These are phyloP conservation scores for Leccinum variicolor DNA, from an alignment of 768 basidiomycete species.

Conservation along the genomic window DNA sequence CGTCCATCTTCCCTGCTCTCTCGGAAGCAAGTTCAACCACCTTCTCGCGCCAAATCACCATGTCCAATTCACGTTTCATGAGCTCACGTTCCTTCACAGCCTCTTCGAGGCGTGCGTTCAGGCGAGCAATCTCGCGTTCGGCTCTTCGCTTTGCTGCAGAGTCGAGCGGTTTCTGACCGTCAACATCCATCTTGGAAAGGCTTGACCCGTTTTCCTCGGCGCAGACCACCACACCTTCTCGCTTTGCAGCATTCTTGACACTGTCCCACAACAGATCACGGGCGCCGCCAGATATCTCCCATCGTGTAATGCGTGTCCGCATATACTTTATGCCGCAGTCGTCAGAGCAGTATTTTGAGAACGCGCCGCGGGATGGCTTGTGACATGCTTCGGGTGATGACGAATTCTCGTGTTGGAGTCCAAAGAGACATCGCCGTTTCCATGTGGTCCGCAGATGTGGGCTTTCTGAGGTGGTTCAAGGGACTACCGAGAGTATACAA, in stretches of 20 bases:
- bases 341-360: conserved; percentile 91
- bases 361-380: conserved; percentile 72
- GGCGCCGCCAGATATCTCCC: conserved; percentile 60
- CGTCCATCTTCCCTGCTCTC: conserved; percentile 58
- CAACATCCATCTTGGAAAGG: conserved; percentile 23
- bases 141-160: conserved; percentile 44
- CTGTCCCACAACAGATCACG: conserved; percentile 68
- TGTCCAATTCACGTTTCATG: conserved; percentile 66
- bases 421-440: conserved; percentile 74
- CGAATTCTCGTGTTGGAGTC: conserved; percentile 61
- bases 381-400: conserved; percentile 68
- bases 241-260: conserved; percentile 64
- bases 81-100: conserved; percentile 60
- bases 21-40: conserved; percentile 65
- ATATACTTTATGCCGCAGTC: conserved; percentile 80
- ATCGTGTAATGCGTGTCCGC: conserved; percentile 59
- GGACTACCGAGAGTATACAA: not conserved
- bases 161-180: conserved; percentile 19
- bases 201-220: conserved; percentile 29
- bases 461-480: conserved; percentile 43
- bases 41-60: conserved; percentile 66
- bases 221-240: conserved; percentile 66
- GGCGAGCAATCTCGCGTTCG: conserved; percentile 52
- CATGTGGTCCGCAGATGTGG: conserved; percentile 70
- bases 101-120: conserved; percentile 52